These are phyloP conservation scores for Allantophomopsis cytisporea DNA, from an alignment of 2,329 filamentous ascomycete species.

Conservation along the genomic window DNA sequence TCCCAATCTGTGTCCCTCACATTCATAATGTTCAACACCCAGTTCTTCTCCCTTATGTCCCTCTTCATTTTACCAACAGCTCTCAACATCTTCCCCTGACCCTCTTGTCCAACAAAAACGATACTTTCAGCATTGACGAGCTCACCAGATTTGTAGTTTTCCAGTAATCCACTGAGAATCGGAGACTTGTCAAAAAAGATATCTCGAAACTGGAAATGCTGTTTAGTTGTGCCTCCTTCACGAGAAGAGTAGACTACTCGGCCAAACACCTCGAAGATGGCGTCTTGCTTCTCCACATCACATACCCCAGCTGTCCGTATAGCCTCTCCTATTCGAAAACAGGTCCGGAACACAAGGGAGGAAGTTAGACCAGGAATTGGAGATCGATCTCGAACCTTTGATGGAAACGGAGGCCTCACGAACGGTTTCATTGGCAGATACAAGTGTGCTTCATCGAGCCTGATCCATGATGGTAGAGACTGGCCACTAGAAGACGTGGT, in stretches of 20 bases:
- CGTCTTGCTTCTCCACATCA: constrained; percentile 30
- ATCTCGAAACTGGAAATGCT: constrained; percentile 52
- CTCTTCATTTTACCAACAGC: constrained; percentile 32
- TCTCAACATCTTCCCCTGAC: constrained; percentile 25
- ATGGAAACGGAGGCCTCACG: constrained; percentile 35
- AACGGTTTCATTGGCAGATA: constrained; percentile 25
- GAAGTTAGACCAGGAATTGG: constrained; percentile 37
- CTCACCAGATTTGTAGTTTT: constrained; percentile 28
- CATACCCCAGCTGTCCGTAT: constrained; percentile 29
- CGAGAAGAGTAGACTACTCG: constrained; percentile 43
- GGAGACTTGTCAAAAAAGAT: constrained; percentile 45
- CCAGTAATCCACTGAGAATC: constrained; percentile 30
- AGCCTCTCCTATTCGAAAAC: constrained; percentile 51
- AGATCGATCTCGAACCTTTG: constrained; percentile 32
- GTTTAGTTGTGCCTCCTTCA: constrained; percentile 31
- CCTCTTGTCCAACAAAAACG: constrained; percentile 21
- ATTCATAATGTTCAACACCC: constrained; percentile 29
- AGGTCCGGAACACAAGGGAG: constrained; percentile 35
- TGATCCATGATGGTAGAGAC: not conserved
- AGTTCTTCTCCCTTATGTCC: constrained; percentile 21
- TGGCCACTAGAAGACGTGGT: not conserved
- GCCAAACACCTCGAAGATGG: constrained; percentile 52
- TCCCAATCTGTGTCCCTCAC: constrained; percentile 38
- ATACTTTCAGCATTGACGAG: constrained; percentile 31
- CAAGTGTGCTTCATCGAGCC: constrained; percentile 12